phyloP scores from a whole-genome alignment of 306 rosid species.

The Trifolium subterraneum region DNA sequence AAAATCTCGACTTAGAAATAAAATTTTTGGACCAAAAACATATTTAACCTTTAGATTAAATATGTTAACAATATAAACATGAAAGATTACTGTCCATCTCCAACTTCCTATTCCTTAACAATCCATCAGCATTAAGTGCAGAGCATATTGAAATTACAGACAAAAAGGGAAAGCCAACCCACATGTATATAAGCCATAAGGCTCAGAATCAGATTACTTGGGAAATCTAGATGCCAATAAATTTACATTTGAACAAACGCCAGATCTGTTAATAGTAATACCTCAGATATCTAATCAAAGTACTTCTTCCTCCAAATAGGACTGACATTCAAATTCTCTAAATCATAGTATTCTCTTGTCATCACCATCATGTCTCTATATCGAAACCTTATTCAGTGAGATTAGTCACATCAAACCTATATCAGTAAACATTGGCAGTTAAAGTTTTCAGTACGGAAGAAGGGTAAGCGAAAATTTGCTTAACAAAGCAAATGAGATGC shows the following conservation, averaged over 20 bases:
- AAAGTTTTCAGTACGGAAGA: background rate
- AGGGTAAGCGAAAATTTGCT: background rate
- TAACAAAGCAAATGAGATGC: background rate
- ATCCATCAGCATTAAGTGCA: background rate
- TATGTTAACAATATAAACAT: too few species aligned
- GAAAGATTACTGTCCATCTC: background rate
- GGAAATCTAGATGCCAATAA: background rate
- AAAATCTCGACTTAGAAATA: too few species aligned
- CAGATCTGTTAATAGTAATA: background rate
- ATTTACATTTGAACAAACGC: background rate
- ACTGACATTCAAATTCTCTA: conserved; percentile 9
- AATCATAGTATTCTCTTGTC: conserved; percentile 1
- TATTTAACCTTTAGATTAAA: too few species aligned
- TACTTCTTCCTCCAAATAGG: background rate
- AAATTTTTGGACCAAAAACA: too few species aligned
- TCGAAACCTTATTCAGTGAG: background rate
- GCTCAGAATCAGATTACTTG: background rate
- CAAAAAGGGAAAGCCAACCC: background rate
- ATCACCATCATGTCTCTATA: background rate
- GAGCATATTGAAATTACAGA: background rate
- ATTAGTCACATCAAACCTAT: background rate
- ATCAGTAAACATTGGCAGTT: background rate
- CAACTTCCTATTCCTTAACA: conserved; percentile 2
- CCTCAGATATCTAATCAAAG: background rate
- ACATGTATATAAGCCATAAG: background rate